Base-by-base conservation (phyloP, 306 rosid genomes). In the apple (Malus domestica) region DNA sequence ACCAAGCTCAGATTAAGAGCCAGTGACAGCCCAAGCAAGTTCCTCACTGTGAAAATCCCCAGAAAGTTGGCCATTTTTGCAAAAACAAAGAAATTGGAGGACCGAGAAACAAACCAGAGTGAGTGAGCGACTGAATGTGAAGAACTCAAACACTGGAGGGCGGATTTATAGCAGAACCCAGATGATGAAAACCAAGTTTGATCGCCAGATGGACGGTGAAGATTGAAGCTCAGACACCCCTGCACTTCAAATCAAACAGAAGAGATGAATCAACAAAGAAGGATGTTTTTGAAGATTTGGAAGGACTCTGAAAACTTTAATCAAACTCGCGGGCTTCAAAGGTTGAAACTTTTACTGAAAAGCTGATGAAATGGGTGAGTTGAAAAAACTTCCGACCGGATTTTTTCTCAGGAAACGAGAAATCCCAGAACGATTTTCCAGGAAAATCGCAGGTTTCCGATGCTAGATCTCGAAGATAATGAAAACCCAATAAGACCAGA, bases 1-100 rank as follows among this genome's bases (percentile, higher is more conserved):
- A 88, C 64, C 69, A 91, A 78, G 60, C 94, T 83, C 49, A 86
- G 82, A 77, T 91, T 93, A 67, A 93, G 66, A 51, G 97, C 98
- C 8, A 93, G 51, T 1, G 98, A 93, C 16, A 90, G 59, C 46
- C 86, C 89, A 27, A 93, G 67, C 1, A 88, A 75, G 87, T 88
- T 88, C 72, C 80, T 87, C 71, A 81, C 10, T 10, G 91, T 86
- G 52, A 86, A 45, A 59, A 82, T 20, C 29, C 68, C 35, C 25
- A 57, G 42, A 42, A 84, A 71, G 13, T 78, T 79, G 12, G 67
- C 79, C 97, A 88, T 89, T 42, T 27, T 42, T 25, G 42, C n/a
- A 15, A 60, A 44, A 35, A 35, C 15, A 68, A 74, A 49, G 3
- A 60, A 57, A 38, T 15, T 44, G 25, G 68, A 67, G 52, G 61